A percentile compares a stretch with the other conserved stretches of the same genome.
These are phyloP conservation scores for Talaromyces ruber DNA, from an alignment of 495 filamentous ascomycete species.

Conservation along the genomic window DNA sequence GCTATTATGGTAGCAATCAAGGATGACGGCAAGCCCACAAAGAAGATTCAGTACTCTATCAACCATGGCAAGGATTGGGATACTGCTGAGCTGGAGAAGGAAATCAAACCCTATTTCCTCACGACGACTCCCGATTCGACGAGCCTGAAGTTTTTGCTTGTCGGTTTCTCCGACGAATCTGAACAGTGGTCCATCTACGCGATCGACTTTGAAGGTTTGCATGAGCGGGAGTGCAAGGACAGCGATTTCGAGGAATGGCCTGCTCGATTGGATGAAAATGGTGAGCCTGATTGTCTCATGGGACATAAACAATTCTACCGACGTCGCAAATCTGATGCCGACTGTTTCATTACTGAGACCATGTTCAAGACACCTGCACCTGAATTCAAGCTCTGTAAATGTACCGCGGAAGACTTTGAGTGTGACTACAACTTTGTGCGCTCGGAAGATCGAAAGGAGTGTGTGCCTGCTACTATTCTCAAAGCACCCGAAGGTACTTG, in stretches of 20 bases:
- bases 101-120: conserved; percentile 55
- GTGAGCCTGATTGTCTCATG: conserved; percentile 83
- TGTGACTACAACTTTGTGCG: conserved; percentile 84
- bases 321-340: conserved; percentile 71
- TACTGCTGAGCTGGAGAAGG: conserved; percentile 49
- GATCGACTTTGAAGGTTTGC: conserved; percentile 74
- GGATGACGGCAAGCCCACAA: conserved; percentile 49
- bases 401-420: conserved; percentile 77
- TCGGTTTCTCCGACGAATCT: conserved; percentile 40
- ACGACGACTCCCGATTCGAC: conserved; percentile 88
- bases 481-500: conserved; percentile 53
- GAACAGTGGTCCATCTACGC: conserved; percentile 46
- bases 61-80: conserved; percentile 82
- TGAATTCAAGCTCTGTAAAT: conserved; percentile 63
- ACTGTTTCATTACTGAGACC: conserved; percentile 82
- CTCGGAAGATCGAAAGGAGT: conserved; percentile 54
- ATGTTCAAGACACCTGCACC: conserved; percentile 61
- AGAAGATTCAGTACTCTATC: conserved; percentile 70
- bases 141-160: conserved; percentile 77
- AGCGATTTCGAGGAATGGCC: conserved; percentile 82
- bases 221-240: conserved; percentile 71
- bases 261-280: conserved; percentile 71
- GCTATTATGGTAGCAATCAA: conserved; percentile 74
- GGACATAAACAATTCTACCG: conserved; percentile 80
- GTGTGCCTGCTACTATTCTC: conserved; percentile 48